These are phyloP conservation scores for Xerocomellus dryophilus DNA, from an alignment of 768 basidiomycete genomes.

Conservation along the genomic window DNA sequence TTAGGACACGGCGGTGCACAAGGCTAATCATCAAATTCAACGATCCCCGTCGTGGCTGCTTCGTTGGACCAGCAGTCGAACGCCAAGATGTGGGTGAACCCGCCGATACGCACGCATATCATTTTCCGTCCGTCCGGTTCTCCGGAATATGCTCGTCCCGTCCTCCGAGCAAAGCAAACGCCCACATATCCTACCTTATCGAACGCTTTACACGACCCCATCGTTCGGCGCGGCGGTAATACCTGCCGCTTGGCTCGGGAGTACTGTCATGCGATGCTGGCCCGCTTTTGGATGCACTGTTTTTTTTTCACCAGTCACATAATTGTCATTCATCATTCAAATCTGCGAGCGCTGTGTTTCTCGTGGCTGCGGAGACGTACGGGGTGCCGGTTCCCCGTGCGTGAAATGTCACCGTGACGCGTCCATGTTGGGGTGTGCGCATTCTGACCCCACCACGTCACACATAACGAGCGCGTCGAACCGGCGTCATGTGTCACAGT, in stretches of 20 bases:
- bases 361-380: not conserved
- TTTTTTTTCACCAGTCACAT: not conserved
- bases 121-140: not conserved
- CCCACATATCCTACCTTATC: not conserved
- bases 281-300: not conserved
- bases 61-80: not conserved
- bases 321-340: not conserved
- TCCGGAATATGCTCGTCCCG: not conserved
- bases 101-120: not conserved
- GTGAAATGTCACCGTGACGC: not conserved
- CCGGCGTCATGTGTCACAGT: not conserved
- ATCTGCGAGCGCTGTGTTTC: not conserved
- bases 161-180: not conserved
- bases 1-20: not conserved
- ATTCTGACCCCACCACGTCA: not conserved
- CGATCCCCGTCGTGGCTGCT: not conserved
- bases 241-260: not conserved
- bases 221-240: constrained; percentile 7
- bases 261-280: not conserved
- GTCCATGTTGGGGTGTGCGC: not conserved
- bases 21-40: constrained; percentile 4
- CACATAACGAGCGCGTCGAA: not conserved
- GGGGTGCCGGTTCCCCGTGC: not conserved
- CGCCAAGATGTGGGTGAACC: not conserved
- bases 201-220: too few relatives aligned